A percentile compares a stretch with the other conserved stretches of the same genome.
Conservation (phyloP, 75 land plant genomes). For the Pinus tabuliformis region DNA sequence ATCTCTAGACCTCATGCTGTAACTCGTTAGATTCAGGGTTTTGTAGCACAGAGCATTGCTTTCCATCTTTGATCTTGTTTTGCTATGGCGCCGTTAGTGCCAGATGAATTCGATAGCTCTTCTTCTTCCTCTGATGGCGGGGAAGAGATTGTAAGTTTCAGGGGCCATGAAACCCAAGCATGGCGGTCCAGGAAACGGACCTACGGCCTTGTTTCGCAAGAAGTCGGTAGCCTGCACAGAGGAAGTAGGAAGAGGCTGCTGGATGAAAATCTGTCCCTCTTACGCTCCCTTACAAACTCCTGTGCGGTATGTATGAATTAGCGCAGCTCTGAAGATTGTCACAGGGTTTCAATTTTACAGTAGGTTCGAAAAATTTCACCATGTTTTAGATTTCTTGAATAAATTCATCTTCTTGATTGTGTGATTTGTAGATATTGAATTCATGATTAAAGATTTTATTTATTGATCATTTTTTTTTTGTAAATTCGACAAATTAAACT, state of each 20-base stretch:
- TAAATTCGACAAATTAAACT: too few species aligned
- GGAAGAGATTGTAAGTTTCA: background rate
- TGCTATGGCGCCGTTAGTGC: too few species aligned
- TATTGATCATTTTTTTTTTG: too few species aligned
- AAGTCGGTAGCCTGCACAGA: background rate
- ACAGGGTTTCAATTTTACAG: too few species aligned
- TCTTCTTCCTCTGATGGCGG: slow-evolving; percentile 1
- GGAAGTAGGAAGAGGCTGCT: slow-evolving; percentile 8
- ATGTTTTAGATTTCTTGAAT: background rate
- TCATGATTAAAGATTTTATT: background rate
- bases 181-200: background rate
- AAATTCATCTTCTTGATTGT: background rate
- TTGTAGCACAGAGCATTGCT: too few species aligned
- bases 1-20: too few species aligned
- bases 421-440: background rate
- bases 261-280: slow-evolving; percentile 60
- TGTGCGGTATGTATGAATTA: slow-evolving; percentile 35
- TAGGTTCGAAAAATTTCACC: background rate
- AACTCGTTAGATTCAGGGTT: too few species aligned
- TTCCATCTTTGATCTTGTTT: too few species aligned
- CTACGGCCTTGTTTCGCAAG: background rate
- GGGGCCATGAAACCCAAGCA: too few species aligned
- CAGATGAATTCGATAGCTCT: background rate
- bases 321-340: background rate
- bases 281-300: slow-evolving; percentile 62